Evolutionary conservation across 176 grass and related monocot species (phyloP).

Genomic region (Cenchrus purpureus): DNA sequence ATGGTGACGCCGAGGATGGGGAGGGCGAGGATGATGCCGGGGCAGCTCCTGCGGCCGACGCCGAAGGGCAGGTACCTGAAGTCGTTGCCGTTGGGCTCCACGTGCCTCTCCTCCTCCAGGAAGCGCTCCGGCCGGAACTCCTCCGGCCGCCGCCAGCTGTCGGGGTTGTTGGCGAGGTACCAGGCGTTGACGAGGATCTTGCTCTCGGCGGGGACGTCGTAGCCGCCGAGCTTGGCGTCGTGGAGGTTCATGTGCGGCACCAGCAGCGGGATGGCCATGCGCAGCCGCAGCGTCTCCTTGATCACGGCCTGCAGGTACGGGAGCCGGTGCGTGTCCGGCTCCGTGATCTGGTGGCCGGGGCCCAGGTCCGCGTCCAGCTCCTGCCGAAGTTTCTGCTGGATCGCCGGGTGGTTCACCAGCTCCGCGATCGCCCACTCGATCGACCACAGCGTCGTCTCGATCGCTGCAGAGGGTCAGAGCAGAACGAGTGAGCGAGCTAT

Average conservation of each 20-base stretch:
- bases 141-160: conserved; percentile 55
- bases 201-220: conserved; percentile 79
- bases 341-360: conserved; percentile 54
- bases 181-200: conserved; percentile 86
- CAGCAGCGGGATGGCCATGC: conserved; percentile 81
- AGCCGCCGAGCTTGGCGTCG: conserved; percentile 79
- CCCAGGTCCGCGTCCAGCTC: conserved; percentile 71
- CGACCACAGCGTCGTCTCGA: conserved; percentile 98
- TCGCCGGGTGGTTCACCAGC: conserved; percentile 91
- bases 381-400: conserved; percentile 64
- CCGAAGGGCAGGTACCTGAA: conserved; percentile 80
- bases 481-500: not conserved
- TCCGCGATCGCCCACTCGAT: conserved; percentile 97
- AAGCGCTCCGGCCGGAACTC: conserved; percentile 63
- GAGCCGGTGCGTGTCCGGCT: conserved; percentile 69
- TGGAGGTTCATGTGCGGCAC: conserved; percentile 87
- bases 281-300: conserved; percentile 83
- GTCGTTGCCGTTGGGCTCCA: conserved; percentile 80
- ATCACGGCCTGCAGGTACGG: conserved; percentile 82
- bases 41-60: conserved; percentile 77
- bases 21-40: conserved; percentile 78
- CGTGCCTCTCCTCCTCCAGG: conserved; percentile 75
- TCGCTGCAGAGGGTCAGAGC: conserved; percentile 59
- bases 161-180: conserved; percentile 79
- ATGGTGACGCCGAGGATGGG: conserved; percentile 87